Evolutionary conservation across 805 yeast species (phyloP).

Genomic region (Yarrowia osloensis): DNA sequence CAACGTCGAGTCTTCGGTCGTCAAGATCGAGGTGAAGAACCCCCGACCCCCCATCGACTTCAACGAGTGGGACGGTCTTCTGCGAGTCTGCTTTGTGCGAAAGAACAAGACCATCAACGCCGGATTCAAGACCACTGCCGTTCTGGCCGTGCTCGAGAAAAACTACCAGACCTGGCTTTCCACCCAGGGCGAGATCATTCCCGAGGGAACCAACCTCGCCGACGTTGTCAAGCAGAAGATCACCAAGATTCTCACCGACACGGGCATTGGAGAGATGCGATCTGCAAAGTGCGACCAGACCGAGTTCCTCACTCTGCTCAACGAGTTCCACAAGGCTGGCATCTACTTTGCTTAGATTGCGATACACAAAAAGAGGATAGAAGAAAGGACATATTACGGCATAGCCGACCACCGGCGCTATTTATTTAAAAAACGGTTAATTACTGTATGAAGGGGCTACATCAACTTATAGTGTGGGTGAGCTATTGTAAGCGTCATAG

Average conservation of each 20-base stretch:
- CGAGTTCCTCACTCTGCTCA: constrained; percentile 77
- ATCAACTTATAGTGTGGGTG: too few species aligned
- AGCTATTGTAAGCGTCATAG: too few species aligned
- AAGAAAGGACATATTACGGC: constrained; percentile 2
- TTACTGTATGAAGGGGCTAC: neutral
- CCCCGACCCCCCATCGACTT: constrained; percentile 95
- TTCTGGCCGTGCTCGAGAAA: constrained; percentile 77
- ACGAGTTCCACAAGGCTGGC: constrained; percentile 95
- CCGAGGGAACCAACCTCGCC: constrained; percentile 43
- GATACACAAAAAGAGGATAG: neutral
- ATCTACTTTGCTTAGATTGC: constrained; percentile 83
- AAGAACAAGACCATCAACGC: constrained; percentile 92
- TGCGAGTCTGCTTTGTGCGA: constrained; percentile 88
- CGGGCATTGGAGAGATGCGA: constrained; percentile 81
- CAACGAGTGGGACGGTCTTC: constrained; percentile 95
- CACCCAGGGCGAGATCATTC: constrained; percentile 43
- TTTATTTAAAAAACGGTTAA: constrained; percentile 7
- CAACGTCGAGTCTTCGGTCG: constrained; percentile 95
- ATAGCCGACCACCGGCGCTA: constrained; percentile 21
- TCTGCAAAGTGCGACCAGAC: constrained; percentile 94
- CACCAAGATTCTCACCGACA: constrained; percentile 70
- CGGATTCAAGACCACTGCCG: constrained; percentile 81
- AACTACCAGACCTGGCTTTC: constrained; percentile 80
- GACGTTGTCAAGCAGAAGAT: constrained; percentile 66
- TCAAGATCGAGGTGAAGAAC: constrained; percentile 82